Percentiles rank a stretch among this genome's conserved stretches.
Conservation (phyloP, 2,329 filamentous ascomycete species). For the Colletotrichum chlorophyti region DNA sequence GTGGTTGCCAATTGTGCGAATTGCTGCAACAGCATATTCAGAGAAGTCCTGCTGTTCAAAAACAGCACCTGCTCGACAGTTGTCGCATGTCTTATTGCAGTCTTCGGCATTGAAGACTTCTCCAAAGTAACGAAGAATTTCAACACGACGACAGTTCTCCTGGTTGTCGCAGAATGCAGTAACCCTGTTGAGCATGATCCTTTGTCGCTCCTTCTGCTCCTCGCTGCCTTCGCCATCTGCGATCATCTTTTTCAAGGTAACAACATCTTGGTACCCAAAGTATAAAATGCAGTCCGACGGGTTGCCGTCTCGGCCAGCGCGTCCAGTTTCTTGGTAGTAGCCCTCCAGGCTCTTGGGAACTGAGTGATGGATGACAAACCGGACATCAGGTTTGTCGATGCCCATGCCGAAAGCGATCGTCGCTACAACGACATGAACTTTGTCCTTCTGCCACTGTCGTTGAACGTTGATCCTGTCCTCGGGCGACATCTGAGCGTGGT, state of each 20-base stretch:
- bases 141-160: conserved; percentile 84
- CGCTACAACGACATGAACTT: conserved; percentile 88
- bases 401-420: conserved; percentile 99
- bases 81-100: conserved; percentile 84
- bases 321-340: conserved; percentile 97
- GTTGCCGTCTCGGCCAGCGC: conserved; percentile 90
- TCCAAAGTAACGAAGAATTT: conserved; percentile 93
- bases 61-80: conserved; percentile 76
- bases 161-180: conserved; percentile 89
- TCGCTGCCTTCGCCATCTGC: conserved; percentile 76
- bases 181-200: conserved; percentile 84
- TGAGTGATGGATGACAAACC: conserved; percentile 93
- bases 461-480: conserved; percentile 76
- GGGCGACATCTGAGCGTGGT: conserved; percentile 80
- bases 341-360: conserved; percentile 95
- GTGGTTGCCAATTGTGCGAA: conserved; percentile 71
- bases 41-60: conserved; percentile 83
- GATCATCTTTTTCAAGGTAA: conserved; percentile 80
- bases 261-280: conserved; percentile 82
- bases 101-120: conserved; percentile 77
- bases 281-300: conserved; percentile 89
- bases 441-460: conserved; percentile 80
- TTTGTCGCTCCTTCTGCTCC: conserved; percentile 84
- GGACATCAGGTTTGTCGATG: conserved; percentile 97
- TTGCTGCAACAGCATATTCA: conserved; percentile 72